Evolutionary conservation across 768 basidiomycete genomes (phyloP).

Genomic region (Termitomyces sp.): DNA sequence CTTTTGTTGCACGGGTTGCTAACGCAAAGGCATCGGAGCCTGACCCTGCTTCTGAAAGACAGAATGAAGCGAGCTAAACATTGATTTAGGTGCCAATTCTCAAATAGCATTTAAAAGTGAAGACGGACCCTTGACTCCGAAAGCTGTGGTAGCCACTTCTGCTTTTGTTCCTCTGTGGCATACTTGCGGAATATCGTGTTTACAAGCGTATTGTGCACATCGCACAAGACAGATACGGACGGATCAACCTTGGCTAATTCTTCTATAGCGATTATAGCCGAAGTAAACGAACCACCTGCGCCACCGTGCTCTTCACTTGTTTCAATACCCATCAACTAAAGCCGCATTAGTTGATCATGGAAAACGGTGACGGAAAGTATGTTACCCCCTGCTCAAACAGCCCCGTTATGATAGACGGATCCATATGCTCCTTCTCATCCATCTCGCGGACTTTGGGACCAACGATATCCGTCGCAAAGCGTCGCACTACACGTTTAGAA

Average conservation of each 20-base stretch:
- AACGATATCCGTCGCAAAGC: constrained; percentile 87
- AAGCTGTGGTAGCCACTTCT: constrained; percentile 84
- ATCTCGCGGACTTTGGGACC: constrained; percentile 91
- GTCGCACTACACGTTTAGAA: constrained; percentile 53
- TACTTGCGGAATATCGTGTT: constrained; percentile 91
- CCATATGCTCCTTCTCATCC: constrained; percentile 98
- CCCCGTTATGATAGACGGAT: constrained; percentile 76
- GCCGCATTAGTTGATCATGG: constrained; percentile 2
- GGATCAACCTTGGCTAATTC: constrained; percentile 97
- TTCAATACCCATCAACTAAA: constrained; percentile 96
- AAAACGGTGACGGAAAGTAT: not conserved
- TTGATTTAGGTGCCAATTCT: not conserved
- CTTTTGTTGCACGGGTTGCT: constrained; percentile 86
- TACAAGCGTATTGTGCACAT: constrained; percentile 98
- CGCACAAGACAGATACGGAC: constrained; percentile 92
- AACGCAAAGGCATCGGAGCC: constrained; percentile 98
- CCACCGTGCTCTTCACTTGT: constrained; percentile 81
- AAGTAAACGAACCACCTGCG: constrained; percentile 86
- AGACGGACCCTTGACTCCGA: constrained; percentile 63
- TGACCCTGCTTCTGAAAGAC: constrained; percentile 86
- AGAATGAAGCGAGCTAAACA: constrained; percentile 87
- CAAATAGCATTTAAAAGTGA: not conserved
- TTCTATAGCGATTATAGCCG: constrained; percentile 94
- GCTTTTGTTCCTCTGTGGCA: constrained; percentile 78
- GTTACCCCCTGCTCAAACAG: constrained; percentile 94